A percentile compares a stretch with the other conserved stretches of the same genome.
phyloP scores from a whole-genome alignment of 768 basidiomycete genomes.

The Goffeauzyma gilvescens region DNA sequence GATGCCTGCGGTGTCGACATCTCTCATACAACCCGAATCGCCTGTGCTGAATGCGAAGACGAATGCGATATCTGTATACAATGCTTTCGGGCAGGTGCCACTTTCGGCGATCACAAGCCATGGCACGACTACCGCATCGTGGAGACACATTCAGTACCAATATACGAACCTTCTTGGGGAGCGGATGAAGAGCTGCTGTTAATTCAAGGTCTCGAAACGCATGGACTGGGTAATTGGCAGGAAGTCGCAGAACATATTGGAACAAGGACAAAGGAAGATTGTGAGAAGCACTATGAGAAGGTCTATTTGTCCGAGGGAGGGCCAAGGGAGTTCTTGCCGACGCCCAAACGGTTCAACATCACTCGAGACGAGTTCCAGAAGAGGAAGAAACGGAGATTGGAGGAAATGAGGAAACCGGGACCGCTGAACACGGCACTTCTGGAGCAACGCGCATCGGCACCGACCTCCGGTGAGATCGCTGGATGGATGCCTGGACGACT shows the following conservation, averaged over 20 bases:
- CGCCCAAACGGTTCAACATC: conserved; percentile 50
- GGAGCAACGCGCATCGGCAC: conserved; percentile 81
- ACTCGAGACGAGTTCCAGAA: conserved; percentile 69
- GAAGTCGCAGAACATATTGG: conserved; percentile 85
- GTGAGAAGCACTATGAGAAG: conserved; percentile 66
- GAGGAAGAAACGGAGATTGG: conserved; percentile 71
- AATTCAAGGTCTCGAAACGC: conserved; percentile 64
- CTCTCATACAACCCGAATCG: conserved; percentile 89
- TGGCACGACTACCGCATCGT: conserved; percentile 82
- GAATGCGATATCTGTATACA: conserved; percentile 83
- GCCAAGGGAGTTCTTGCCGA: conserved; percentile 8
- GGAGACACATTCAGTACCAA: conserved; percentile 93
- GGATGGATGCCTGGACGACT: conserved; percentile 90
- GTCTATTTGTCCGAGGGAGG: conserved; percentile 49
- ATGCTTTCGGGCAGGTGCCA: conserved; percentile 83
- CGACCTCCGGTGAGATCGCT: conserved; percentile 69
- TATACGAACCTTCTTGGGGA: conserved; percentile 88
- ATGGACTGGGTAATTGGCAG: conserved; percentile 90
- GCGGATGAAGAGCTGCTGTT: conserved; percentile 90
- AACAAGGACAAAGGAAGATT: conserved; percentile 80
- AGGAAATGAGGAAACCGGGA: conserved; percentile 42
- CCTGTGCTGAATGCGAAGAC: conserved; percentile 58
- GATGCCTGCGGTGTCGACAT: conserved; percentile 47
- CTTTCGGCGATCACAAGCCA: conserved; percentile 65
- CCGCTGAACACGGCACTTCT: no score